phyloP scores from a whole-genome alignment of 1,284 basidiomycete species.

The Neotropicomus parvogracilis region DNA sequence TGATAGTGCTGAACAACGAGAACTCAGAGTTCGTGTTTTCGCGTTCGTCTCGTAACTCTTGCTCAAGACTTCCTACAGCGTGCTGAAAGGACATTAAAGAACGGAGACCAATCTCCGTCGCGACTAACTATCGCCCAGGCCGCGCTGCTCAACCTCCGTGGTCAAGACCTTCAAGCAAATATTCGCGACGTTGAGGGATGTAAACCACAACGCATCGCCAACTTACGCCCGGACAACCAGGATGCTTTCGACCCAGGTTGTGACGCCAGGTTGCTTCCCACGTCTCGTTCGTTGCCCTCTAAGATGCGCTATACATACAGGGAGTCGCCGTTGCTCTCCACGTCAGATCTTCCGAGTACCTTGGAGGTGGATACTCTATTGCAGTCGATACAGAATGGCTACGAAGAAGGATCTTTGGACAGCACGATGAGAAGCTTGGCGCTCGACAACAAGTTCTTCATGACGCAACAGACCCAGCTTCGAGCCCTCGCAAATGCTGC shows the following conservation, averaged over 20 bases:
- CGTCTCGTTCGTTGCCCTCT: conserved; percentile 22
- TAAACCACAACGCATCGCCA: conserved; percentile 6
- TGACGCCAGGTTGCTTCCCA: conserved; percentile 8
- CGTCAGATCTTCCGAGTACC: conserved; percentile 13
- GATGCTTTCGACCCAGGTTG: background rate
- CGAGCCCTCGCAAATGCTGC: conserved; percentile 24
- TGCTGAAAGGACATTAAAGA: conserved; percentile 46
- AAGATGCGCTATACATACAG: conserved; percentile 16
- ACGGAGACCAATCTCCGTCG: conserved; percentile 57
- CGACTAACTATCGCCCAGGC: conserved; percentile 74
- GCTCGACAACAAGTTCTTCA: conserved; percentile 19
- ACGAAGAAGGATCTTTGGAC: conserved; percentile 16
- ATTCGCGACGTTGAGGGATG: background rate
- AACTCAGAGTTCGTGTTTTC: conserved; percentile 39
- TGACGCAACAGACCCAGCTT: conserved; percentile 24
- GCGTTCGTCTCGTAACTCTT: background rate
- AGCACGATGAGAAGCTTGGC: conserved; percentile 11
- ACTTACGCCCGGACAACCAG: conserved; percentile 4
- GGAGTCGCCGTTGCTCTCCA: conserved; percentile 16
- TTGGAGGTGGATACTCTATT: conserved; percentile 23
- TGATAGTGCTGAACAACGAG: conserved; percentile 54
- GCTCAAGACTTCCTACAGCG: conserved; percentile 31
- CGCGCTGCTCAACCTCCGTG: conserved; percentile 66
- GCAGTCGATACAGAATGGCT: conserved; percentile 27
- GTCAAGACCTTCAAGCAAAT: conserved; percentile 46